Percentiles rank a stretch among this genome's conserved stretches.
Evolutionary conservation across 2,329 filamentous ascomycete species (phyloP).

Genomic region (Talaromyces sp.): DNA sequence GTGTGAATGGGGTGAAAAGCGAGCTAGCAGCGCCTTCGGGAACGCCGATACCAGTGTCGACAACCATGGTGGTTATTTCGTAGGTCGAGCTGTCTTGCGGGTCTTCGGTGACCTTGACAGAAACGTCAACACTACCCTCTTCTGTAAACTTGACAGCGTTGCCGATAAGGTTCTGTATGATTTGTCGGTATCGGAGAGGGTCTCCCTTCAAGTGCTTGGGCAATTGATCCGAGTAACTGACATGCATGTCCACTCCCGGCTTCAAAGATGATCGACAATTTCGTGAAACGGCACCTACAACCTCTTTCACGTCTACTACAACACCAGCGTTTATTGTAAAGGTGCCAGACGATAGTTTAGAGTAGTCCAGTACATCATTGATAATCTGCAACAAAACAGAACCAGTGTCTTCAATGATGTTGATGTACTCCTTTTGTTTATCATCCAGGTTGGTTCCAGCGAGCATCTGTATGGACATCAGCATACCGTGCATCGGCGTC

Average conservation of each 20-base stretch:
- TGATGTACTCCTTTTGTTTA: conserved; percentile 56
- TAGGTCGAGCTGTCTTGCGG: conserved; percentile 40
- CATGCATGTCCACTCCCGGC: conserved; percentile 48
- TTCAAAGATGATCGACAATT: conserved; percentile 49
- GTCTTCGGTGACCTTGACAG: conserved; percentile 41
- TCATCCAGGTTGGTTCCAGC: conserved; percentile 52
- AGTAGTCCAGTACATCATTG: conserved; percentile 66
- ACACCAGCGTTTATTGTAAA: conserved; percentile 57
- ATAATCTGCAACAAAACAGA: conserved; percentile 59
- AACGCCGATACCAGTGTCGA: conserved; percentile 56
- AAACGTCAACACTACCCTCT: conserved; percentile 50
- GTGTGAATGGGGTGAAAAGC: conserved; percentile 57
- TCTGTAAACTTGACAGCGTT: conserved; percentile 64
- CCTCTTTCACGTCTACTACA: conserved; percentile 49
- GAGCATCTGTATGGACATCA: conserved; percentile 58
- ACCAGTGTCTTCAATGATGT: conserved; percentile 59
- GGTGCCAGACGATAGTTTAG: conserved; percentile 59
- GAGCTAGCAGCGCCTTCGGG: conserved; percentile 43
- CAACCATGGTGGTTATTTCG: conserved; percentile 51
- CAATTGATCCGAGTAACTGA: conserved; percentile 45
- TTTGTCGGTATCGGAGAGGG: conserved; percentile 58
- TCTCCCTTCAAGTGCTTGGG: conserved; percentile 55
- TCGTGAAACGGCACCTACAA: conserved; percentile 50
- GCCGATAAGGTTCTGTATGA: conserved; percentile 60
- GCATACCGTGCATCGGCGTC: conserved; percentile 63